Conservation (phyloP, 2,329 filamentous ascomycete species). For the Neocucurbitaria cava region DNA sequence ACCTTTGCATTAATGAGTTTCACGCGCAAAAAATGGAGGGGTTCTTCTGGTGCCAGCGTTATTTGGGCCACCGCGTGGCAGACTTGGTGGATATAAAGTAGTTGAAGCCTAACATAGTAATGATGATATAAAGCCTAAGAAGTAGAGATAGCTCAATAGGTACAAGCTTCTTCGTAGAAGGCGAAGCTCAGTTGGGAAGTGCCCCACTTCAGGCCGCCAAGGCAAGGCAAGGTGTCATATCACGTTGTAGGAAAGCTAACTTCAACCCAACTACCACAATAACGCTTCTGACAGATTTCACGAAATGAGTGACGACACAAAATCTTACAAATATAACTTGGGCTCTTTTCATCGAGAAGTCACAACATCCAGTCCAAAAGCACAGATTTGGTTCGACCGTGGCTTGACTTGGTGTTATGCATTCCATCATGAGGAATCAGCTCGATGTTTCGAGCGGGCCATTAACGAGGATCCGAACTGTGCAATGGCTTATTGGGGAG, state of each 20-base stretch:
- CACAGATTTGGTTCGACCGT: conserved; percentile 73
- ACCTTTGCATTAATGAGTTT: too few species aligned
- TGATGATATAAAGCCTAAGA: too few species aligned
- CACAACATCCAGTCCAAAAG: conserved; percentile 58
- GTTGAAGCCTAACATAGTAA: too few species aligned
- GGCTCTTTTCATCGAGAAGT: conserved; percentile 65
- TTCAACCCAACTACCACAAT: not conserved
- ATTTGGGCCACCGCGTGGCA: too few species aligned
- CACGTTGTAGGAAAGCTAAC: not conserved
- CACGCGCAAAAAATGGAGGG: too few species aligned
- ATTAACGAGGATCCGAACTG: conserved; percentile 61
- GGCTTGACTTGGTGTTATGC: conserved; percentile 76
- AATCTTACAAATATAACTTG: conserved; percentile 59
- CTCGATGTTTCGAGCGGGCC: conserved; percentile 68
- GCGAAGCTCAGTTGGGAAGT: not conserved
- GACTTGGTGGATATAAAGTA: too few species aligned
- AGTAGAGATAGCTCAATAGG: too few species aligned
- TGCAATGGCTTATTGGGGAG: conserved; percentile 72
- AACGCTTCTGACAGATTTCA: not conserved
- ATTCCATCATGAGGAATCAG: conserved; percentile 79
- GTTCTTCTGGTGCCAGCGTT: too few species aligned
- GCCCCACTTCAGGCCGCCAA: not conserved
- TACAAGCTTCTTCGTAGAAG: too few species aligned
- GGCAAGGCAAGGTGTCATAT: not conserved
- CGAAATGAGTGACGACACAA: conserved; percentile 3